Evolutionary conservation across 371 early-diverging fungal species (phyloP).

Genomic region (Homolaphlyctis polyrhiza): DNA sequence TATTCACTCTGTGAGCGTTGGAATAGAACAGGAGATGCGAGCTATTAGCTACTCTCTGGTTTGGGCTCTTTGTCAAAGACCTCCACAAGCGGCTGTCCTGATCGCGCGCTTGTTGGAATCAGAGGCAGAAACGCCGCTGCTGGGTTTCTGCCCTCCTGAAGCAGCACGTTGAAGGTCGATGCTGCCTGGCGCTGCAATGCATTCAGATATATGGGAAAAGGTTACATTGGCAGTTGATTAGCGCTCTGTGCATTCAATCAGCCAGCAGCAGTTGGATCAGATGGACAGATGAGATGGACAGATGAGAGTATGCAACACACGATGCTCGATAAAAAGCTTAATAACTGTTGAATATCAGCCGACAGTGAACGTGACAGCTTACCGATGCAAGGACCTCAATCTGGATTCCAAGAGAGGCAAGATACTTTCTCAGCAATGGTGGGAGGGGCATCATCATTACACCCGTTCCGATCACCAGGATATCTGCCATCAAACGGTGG

Average conservation of each 20-base stretch:
- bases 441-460: constrained; percentile 27
- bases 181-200: constrained; percentile 34
- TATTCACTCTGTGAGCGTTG: too few species aligned
- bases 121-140: constrained; percentile 40
- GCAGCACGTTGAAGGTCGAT: constrained; percentile 43
- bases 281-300: too few species aligned
- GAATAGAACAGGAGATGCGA: too few species aligned
- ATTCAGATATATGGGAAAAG: not conserved
- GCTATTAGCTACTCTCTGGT: too few species aligned
- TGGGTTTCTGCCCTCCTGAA: constrained; percentile 36
- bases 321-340: not conserved
- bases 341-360: not conserved
- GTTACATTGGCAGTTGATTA: not conserved
- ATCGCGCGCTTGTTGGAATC: constrained; percentile 41
- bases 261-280: too few species aligned
- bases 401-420: constrained; percentile 38
- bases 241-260: too few species aligned
- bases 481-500: constrained; percentile 21
- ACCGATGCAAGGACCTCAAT: constrained; percentile 38
- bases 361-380: not conserved
- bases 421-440: constrained; percentile 21
- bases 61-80: too few species aligned
- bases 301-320: too few species aligned
- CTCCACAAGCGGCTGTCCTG: constrained; percentile 32
- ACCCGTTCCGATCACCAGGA: constrained; percentile 47